These are phyloP conservation scores for Tolypocladium ovalisporum DNA, from an alignment of 2,329 filamentous ascomycete species.

Conservation along the genomic window DNA sequence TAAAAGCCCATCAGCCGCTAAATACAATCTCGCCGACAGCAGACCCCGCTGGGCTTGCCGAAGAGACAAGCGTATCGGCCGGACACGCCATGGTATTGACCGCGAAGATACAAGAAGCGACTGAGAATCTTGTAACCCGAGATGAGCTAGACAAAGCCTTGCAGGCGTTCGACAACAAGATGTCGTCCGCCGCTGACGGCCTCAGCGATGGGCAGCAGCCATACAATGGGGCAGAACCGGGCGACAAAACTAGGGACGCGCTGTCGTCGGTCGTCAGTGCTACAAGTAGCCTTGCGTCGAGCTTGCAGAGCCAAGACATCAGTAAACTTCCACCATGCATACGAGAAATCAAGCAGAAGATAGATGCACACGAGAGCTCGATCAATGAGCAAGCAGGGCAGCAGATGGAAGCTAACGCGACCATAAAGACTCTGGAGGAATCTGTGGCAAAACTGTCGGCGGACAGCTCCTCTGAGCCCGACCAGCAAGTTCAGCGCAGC, in stretches of 20 bases:
- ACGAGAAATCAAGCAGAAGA: background rate
- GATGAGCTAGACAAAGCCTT: constrained; percentile 1
- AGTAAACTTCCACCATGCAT: background rate
- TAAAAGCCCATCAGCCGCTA: background rate
- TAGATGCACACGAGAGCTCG: background rate
- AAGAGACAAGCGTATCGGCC: background rate
- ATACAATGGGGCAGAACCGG: background rate
- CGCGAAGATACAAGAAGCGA: background rate
- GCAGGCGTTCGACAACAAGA: constrained; percentile 1
- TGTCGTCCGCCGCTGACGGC: background rate
- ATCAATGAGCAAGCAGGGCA: constrained; percentile 1
- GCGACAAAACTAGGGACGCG: background rate
- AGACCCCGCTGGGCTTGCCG: background rate
- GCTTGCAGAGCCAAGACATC: background rate
- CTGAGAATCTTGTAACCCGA: background rate
- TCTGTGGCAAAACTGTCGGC: background rate
- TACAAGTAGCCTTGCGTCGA: background rate
- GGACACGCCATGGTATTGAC: background rate
- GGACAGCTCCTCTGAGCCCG: background rate
- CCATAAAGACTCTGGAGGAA: background rate
- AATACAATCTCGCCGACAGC: background rate
- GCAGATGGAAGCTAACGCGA: background rate
- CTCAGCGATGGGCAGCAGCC: background rate
- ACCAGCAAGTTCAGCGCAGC: background rate
- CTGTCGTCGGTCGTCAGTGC: background rate